A percentile compares a stretch with the other conserved stretches of the same genome.
These are phyloP conservation scores for Huntiella moniliformis DNA, from an alignment of 2,329 filamentous ascomycete species.

Conservation along the genomic window DNA sequence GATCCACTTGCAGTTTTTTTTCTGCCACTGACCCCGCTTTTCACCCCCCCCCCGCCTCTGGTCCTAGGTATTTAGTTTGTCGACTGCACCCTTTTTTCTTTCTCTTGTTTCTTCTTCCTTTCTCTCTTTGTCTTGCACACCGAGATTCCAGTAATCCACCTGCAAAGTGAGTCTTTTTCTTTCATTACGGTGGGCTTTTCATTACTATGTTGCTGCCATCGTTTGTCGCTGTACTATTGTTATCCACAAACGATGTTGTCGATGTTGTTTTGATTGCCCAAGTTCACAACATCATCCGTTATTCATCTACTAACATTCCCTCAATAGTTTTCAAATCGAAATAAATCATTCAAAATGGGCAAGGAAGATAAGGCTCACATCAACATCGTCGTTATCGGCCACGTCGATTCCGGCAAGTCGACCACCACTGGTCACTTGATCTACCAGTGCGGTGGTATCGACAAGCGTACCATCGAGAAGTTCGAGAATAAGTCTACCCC, in stretches of 20 bases:
- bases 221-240: not conserved
- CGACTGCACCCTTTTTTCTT: constrained; percentile 6
- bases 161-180: constrained; percentile 10
- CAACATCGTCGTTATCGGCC: constrained; percentile 97
- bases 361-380: constrained; percentile 93
- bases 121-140: constrained; percentile 13
- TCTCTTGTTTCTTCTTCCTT: constrained; percentile 11
- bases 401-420: constrained; percentile 99
- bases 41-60: constrained; percentile 6
- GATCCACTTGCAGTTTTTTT: constrained; percentile 10
- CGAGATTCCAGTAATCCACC: constrained; percentile 13
- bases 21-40: constrained; percentile 12
- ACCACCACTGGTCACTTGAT: constrained; percentile 92
- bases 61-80: constrained; percentile 11
- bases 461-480: constrained; percentile 99
- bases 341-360: constrained; percentile 29
- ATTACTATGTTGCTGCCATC: not conserved
- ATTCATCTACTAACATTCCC: constrained; percentile 4
- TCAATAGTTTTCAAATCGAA: constrained; percentile 6
- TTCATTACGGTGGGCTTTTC: not conserved
- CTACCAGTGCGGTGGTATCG: constrained; percentile 99
- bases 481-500: constrained; percentile 73
- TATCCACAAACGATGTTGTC: not conserved
- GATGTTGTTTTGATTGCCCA: not conserved
- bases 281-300: not conserved